phyloP scores from a whole-genome alignment of 2,329 filamentous ascomycete species.

The Monosporascus sp. region DNA sequence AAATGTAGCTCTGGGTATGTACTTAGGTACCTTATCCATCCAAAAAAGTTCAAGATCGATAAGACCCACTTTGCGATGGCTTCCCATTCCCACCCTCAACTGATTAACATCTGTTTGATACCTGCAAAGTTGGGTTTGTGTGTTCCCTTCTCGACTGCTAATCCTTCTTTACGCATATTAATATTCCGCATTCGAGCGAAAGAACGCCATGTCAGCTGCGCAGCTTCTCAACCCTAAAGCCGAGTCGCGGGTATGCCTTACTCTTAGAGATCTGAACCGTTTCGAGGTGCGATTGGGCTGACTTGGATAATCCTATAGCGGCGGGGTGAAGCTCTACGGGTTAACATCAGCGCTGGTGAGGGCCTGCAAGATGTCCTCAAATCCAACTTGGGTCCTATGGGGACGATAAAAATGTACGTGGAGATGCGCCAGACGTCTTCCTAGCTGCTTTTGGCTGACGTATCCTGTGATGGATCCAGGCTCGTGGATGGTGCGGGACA shows the following conservation, averaged over 20 bases:
- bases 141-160: background rate
- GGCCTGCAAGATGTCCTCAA: constrained; percentile 91
- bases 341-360: constrained; percentile 96
- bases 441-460: background rate
- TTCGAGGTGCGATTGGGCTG: constrained; percentile 11
- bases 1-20: background rate
- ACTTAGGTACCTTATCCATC: constrained; percentile 1
- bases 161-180: background rate
- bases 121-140: background rate
- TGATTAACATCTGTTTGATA: background rate
- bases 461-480: constrained; percentile 37
- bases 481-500: constrained; percentile 66
- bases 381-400: constrained; percentile 89
- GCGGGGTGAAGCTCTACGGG: constrained; percentile 90
- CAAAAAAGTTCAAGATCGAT: constrained; percentile 14
- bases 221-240: constrained; percentile 98
- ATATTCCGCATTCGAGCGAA: background rate
- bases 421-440: constrained; percentile 3
- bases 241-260: constrained; percentile 77
- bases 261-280: constrained; percentile 16
- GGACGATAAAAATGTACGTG: constrained; percentile 88
- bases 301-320: constrained; percentile 56
- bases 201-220: constrained; percentile 77
- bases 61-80: constrained; percentile 12
- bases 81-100: constrained; percentile 2